Conservation (phyloP, 352 stramenopile species). For the Phytopythium ostracodes region DNA sequence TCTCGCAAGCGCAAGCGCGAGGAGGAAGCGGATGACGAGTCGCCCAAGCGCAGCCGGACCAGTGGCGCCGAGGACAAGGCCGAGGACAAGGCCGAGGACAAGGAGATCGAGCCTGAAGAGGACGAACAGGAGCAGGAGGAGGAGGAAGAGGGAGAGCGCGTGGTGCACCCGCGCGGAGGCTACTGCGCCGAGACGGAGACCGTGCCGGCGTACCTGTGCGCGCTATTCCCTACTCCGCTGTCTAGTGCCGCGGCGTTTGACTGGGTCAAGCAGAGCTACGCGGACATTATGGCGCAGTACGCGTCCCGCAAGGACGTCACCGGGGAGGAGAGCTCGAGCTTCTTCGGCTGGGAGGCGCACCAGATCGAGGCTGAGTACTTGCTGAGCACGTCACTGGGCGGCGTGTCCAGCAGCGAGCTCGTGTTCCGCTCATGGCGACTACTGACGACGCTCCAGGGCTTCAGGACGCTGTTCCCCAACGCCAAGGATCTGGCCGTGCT, state of each 20-base stretch:
- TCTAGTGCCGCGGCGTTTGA: conserved; percentile 33
- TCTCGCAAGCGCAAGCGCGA: conserved; percentile 32
- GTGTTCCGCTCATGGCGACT: conserved; percentile 43
- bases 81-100: too few relatives aligned
- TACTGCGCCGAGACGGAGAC: conserved; percentile 37
- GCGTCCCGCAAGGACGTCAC: conserved; percentile 8
- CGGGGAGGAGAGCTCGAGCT: background rate
- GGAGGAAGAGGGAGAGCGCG: conserved; percentile 12
- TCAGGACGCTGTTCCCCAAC: conserved; percentile 30
- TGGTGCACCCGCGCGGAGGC: conserved; percentile 13
- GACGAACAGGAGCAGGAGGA: conserved; percentile 5
- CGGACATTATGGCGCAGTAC: conserved; percentile 35
- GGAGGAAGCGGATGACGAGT: conserved; percentile 6
- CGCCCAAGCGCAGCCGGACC: background rate
- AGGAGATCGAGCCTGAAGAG: background rate
- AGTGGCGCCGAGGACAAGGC: conserved; percentile 11
- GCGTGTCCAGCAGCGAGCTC: conserved; percentile 27
- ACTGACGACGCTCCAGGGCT: conserved; percentile 20
- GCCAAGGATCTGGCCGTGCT: conserved; percentile 36
- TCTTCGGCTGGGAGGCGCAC: conserved; percentile 35
- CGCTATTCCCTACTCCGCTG: conserved; percentile 32
- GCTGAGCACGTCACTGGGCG: conserved; percentile 28
- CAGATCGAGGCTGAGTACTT: conserved; percentile 23
- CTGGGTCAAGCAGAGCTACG: conserved; percentile 47
- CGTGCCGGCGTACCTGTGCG: conserved; percentile 32